Evolutionary conservation across 2,329 filamentous ascomycete genomes (phyloP), one percentile per base, ranked within the genome.

Genomic region (Penicillium brevicompactum): DNA sequence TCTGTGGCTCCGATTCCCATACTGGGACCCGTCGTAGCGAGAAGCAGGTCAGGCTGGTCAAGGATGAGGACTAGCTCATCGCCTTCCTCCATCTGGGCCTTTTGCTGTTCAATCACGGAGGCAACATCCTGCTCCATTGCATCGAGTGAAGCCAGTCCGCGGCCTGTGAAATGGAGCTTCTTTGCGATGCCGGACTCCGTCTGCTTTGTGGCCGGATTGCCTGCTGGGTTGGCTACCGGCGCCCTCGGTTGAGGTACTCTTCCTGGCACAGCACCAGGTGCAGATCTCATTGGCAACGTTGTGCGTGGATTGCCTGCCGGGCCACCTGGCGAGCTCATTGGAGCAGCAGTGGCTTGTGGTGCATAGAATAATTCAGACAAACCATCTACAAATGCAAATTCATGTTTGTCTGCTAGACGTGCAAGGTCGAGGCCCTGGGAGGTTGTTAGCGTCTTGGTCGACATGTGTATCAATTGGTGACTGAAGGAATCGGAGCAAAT

Each of bases 301-400:
- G 61, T 67, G 56, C 63, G 62, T 31, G 64, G 42, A 40, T 62
- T 51, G 16, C 53, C 46, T 31, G 62, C 57, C 34, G 61, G 55
- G 63, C 50, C 43, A 37, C 56, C 24, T 21, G 60, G 46, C 8
- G 60, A 24, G 40, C 57, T 55, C n/a, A 61, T 41, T 7, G 59
- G 11, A n/a, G 60, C 14, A 22, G 47, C 44, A 51, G 60, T 32
- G 24, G 56, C 30, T 52, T 59, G 52, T n/a, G 64, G 59, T 10
- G 59, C 32, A 56, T 55, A 65, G 62, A 84, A 88, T 24, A 90
- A 68, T 24, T 79, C 79, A 18, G 80, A 83, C 55, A 94, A 76
- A 18, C 90, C 90, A 73, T 96, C 91, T 31, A 96, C 80, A 63
- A 91, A 93, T 42, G 78, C 76, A 65, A 96, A 88, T 49, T 81